Evolutionary conservation across 1,139 yeast genomes (phyloP), one percentile per base, ranked within the genome.

Genomic region (Magnusiomyces sp.): DNA sequence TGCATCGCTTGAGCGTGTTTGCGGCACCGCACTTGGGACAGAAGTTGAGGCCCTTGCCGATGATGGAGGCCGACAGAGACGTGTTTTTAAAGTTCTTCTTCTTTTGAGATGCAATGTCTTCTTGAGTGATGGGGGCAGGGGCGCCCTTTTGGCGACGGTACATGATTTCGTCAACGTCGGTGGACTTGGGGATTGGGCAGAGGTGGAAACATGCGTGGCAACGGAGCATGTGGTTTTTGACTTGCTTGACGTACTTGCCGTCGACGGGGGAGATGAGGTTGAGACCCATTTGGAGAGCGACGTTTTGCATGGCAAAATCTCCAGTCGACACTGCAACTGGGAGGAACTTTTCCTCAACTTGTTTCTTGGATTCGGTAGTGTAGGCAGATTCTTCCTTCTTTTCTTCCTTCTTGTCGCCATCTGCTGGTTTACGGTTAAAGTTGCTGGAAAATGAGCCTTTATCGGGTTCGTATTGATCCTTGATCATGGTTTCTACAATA

Each of bases 281-380:
- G 48, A 92, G 69, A 6, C 97, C 96, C 61, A 94, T 75, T 67
- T 92, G 97, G 70, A 94, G 74, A 1, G 96, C 79, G 10, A 90
- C 96, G 66, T 92, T 92, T 66, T 92, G 99, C 65, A 92, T 87
- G 2, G 99, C 97, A 71, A 90, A 92, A 78, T 92, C 99, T 29
- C 95, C 96, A 0, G 97, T 85, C 1, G 95, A 83, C 51, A 92
- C 71, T 1, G 97, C 98, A 23, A 83, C 94, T 55, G 80, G 78
- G 56, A 80, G 55, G 9, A 50, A 42, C 34, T 53, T 54, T 20
- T 45, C 54, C 14, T 53, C 56, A 1, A 52, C 58, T 6, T 47
- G 43, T 27, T 55, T 40, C 33, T 34, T 34, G 17, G 71, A 70
- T 58, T 75, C 77, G 41, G 77, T 51, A 17, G 45, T 46, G 17